Evolutionary conservation across 768 basidiomycete species (phyloP), one percentile per base, ranked within the genome.

Genomic region (Amanita pseudoporphyria): DNA sequence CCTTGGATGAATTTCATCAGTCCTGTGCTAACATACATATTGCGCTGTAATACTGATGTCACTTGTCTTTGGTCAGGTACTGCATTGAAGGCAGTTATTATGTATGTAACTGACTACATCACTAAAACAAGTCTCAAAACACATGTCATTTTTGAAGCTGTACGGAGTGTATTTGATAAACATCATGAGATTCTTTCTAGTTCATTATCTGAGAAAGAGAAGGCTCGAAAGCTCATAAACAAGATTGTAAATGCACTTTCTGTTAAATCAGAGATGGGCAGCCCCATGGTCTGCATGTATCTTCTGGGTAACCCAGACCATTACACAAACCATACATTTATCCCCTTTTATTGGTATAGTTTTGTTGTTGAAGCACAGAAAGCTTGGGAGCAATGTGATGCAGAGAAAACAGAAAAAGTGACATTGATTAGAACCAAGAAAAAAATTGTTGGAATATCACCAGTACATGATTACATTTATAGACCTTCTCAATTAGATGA

Each of bases 311-410:
- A n/a, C n/a, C 62, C 62, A 19, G 63, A 66, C 42, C 62, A 66
- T 38, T 68, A 68, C 46, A 65, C 59, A 6, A 64, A 56, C 31
- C 59, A 63, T 51, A 30, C 16, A 28, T 68, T 67, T 56, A 53
- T 59, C 3, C 44, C 53, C 1, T 62, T 65, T 30, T 64, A 53
- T 47, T 67, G 66, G 66, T 46, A 53, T 38, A 19, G 40, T 4
- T 66, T 53, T 56, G 60, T 64, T 5, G n/a, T 30, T 3, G 54
- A 62, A 26, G 55, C 58, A 5, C 19, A 41, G 9, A 28, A 35
- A 5, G 33, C 21, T 0, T 62, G 59, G 51, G 51, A 35, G 28
- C 37, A 49, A 18, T 48, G 52, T 47, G 22, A 47, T 18, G 31
- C 52, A 13, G 26, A 45, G 37, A 35, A 36, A 42, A 45, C 12